These are phyloP conservation scores for Voacanga thouarsii DNA, from an alignment of 257 asterid species.

Conservation along the genomic window DNA sequence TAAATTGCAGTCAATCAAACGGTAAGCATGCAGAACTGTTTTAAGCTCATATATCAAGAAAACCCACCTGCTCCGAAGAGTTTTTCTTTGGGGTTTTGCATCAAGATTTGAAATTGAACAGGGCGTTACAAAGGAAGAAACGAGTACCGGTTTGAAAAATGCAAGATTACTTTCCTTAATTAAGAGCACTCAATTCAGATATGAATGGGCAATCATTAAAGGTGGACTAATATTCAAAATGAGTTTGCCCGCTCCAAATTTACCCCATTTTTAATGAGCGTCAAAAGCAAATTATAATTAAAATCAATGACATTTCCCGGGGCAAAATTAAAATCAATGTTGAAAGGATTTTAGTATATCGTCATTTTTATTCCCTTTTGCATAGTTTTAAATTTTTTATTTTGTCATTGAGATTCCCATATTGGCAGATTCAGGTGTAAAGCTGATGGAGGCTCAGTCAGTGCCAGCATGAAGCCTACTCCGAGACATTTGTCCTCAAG, in stretches of 20 bases:
- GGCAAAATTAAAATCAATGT: too few relatives aligned
- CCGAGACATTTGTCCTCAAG: too few relatives aligned
- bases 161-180: slow-evolving; percentile 6
- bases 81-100: not conserved
- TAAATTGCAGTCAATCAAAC: not conserved
- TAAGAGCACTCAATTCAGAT: not conserved
- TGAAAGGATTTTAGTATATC: too few relatives aligned
- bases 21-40: slow-evolving; percentile 5
- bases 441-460: too few relatives aligned
- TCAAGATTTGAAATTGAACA: not conserved
- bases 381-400: too few relatives aligned
- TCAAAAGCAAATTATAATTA: not conserved
- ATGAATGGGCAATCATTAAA: not conserved
- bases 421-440: too few relatives aligned
- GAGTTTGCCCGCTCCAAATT: not conserved
- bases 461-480: too few relatives aligned
- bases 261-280: not conserved
- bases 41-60: not conserved
- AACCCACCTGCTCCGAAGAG: not conserved
- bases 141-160: not conserved
- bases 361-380: too few relatives aligned
- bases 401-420: too few relatives aligned
- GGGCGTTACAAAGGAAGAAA: not conserved
- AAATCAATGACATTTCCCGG: too few relatives aligned
- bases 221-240: not conserved